Evolutionary conservation across 2,329 filamentous ascomycete genomes (phyloP), one percentile per base, ranked within the genome.

Genomic region (Amesomyces nigricolor): DNA sequence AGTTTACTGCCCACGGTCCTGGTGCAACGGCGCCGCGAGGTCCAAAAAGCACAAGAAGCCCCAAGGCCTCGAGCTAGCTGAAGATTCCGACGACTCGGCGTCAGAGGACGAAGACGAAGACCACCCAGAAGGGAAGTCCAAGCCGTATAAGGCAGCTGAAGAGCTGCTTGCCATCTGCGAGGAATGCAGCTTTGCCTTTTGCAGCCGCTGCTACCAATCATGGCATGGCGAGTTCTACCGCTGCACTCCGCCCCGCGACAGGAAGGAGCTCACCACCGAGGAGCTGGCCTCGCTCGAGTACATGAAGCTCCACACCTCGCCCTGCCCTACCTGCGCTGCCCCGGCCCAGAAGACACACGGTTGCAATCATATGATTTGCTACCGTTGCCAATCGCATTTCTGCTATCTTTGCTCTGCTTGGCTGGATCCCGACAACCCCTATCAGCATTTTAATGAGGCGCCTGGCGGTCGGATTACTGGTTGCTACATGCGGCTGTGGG

Each of bases 341-440:
- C 89, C 89, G 0, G 87, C 86, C 19, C 89, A 96, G 68, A 99
- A 99, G 76, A 89, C 87, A 1, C 85, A 89, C 66, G 94, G 94
- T 39, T 99, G 94, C 77, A 96, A 96, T 71, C 91, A 96, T 71
- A 97, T 97, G 91, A 88, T 86, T 48, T 96, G 92, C 72, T 89
- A 87, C 69, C 85, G 89, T 61, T 99, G 94, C 75, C 79, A 86
- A 50, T 88, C 89, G 2, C 92, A 97, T 70, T 97, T 96, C 69
- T 99, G 94, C 74, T 97, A 97, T 64, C 79, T 97, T 1, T 97
- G 94, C 67, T 87, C 87, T 0, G 80, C 85, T n/a, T 97, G 89
- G 88, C 78, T 99, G 42, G 80, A 86, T 54, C 82, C 88, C 0
- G 77, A 74, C 16, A 94, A 96, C 63, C 91, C 91, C 1, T 97